phyloP scores from a whole-genome alignment of 2,329 filamentous ascomycete genomes.

The Talaromyces sp. region DNA sequence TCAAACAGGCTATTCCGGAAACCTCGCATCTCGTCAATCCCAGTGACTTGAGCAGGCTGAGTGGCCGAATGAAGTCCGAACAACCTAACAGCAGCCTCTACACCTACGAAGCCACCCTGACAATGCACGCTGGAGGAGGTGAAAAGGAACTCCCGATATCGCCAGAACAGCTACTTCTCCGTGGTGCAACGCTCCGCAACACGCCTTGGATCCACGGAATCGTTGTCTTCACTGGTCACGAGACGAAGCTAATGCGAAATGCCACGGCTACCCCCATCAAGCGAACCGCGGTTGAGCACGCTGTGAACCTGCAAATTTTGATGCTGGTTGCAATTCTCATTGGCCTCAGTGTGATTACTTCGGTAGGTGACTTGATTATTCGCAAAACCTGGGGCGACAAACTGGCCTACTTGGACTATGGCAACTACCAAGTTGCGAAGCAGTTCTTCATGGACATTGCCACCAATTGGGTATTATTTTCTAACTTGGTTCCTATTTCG shows the following conservation, averaged over 20 bases:
- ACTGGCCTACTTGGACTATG: conserved; percentile 68
- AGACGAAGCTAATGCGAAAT: conserved; percentile 98
- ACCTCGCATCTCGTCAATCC: conserved; percentile 83
- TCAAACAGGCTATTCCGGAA: conserved; percentile 95
- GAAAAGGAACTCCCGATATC: conserved; percentile 88
- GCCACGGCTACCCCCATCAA: conserved; percentile 97
- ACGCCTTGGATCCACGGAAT: conserved; percentile 96
- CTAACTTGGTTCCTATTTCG: conserved; percentile 91
- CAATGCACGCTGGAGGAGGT: conserved; percentile 80
- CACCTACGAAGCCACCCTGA: conserved; percentile 94
- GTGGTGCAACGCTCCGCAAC: conserved; percentile 90
- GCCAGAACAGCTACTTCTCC: conserved; percentile 86
- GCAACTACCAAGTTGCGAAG: conserved; percentile 59
- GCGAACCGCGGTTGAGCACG: conserved; percentile 87
- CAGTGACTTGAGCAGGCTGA: conserved; percentile 75
- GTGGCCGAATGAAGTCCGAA: conserved; percentile 84
- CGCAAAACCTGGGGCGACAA: conserved; percentile 58
- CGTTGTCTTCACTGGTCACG: conserved; percentile 95
- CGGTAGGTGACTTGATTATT: conserved; percentile 81
- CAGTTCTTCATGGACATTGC: conserved; percentile 93
- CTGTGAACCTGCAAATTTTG: conserved; percentile 90
- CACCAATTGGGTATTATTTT: conserved; percentile 98
- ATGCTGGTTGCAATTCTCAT: conserved; percentile 82
- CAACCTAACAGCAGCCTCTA: conserved; percentile 98
- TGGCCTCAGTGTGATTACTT: conserved; percentile 79